Evolutionary conservation across 2,329 filamentous ascomycete genomes (phyloP).

Genomic region (Pseudofabraea citricarpa): DNA sequence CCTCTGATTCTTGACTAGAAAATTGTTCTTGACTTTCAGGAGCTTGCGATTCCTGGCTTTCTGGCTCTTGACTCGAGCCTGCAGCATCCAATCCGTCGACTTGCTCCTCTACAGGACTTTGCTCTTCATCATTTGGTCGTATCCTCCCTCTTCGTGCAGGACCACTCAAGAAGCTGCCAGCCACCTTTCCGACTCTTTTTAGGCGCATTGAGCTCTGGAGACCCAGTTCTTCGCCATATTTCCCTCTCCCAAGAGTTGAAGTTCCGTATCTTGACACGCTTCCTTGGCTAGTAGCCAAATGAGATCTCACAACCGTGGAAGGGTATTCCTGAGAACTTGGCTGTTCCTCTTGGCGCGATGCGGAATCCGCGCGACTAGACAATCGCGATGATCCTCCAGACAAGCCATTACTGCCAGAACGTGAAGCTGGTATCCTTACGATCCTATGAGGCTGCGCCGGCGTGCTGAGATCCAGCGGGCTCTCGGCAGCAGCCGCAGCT

Average conservation of each 20-base stretch:
- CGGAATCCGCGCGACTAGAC: constrained; percentile 20
- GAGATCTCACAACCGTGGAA: constrained; percentile 43
- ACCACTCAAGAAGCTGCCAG: constrained; percentile 74
- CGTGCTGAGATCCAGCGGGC: constrained; percentile 25
- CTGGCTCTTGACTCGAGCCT: constrained; percentile 24
- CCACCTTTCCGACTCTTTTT: constrained; percentile 70
- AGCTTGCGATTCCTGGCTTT: constrained; percentile 19
- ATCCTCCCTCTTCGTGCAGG: constrained; percentile 72
- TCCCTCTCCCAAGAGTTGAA: constrained; percentile 43
- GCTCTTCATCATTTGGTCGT: constrained; percentile 44
- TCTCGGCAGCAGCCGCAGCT: constrained; percentile 17
- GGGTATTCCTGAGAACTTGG: constrained; percentile 27
- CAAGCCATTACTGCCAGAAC: constrained; percentile 18
- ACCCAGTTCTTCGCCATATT: constrained; percentile 58
- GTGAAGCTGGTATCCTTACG: constrained; percentile 22
- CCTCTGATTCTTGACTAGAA: constrained; percentile 18
- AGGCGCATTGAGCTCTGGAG: constrained; percentile 71
- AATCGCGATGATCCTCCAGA: constrained; percentile 21
- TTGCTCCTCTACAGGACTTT: constrained; percentile 31
- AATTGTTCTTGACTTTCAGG: constrained; percentile 18
- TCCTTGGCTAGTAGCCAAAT: constrained; percentile 41
- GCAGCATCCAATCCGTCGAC: constrained; percentile 25
- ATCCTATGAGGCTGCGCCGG: constrained; percentile 24
- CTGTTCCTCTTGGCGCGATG: constrained; percentile 15
- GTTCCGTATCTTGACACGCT: constrained; percentile 47